phyloP scores from a whole-genome alignment of 2,329 filamentous ascomycete species.

The Trichoderma harzianum region DNA sequence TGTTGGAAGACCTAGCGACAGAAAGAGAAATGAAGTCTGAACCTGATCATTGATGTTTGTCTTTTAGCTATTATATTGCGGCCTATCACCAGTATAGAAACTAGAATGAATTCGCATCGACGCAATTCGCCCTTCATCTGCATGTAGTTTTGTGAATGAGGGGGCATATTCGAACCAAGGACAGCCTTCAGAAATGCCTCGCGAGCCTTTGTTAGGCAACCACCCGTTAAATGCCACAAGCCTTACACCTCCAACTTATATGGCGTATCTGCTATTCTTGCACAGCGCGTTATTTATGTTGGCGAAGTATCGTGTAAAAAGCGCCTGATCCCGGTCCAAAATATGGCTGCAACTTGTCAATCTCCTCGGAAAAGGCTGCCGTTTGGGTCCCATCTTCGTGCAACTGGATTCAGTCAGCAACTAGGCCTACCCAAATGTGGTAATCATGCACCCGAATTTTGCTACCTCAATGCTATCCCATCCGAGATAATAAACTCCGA shows the following conservation, averaged over 20 bases:
- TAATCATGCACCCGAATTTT: background rate
- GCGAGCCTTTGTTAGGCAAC: background rate
- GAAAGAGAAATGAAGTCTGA: background rate
- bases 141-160: background rate
- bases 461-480: conserved; percentile 27
- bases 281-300: background rate
- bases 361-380: conserved; percentile 21
- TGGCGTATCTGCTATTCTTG: background rate
- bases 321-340: conserved; percentile 21
- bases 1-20: background rate
- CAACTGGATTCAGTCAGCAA: conserved; percentile 12
- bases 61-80: background rate
- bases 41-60: background rate
- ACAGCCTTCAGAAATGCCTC: background rate
- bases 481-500: conserved; percentile 21
- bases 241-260: background rate
- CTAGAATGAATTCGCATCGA: background rate
- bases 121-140: background rate
- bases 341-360: conserved; percentile 20
- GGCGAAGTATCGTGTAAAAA: conserved; percentile 22
- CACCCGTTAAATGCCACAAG: background rate
- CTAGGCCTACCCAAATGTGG: fast-evolving
- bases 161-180: background rate
- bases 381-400: conserved; percentile 21
- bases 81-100: background rate